phyloP scores from a whole-genome alignment of 2,329 filamentous ascomycete species.

The Colletotrichum plurivorum region DNA sequence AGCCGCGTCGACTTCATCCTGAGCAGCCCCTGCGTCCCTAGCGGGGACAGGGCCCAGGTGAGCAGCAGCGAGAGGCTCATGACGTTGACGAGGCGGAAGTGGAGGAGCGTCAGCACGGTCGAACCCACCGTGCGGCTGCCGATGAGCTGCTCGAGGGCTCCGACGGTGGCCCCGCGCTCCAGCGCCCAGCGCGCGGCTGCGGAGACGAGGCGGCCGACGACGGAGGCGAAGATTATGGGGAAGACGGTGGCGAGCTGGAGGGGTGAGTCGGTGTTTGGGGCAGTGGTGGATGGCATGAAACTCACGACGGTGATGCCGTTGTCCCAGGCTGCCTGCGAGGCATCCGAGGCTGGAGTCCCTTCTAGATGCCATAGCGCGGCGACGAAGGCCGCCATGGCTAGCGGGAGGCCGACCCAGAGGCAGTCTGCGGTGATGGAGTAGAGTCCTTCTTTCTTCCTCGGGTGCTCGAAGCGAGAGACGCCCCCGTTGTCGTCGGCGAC shows the following conservation, averaged over 20 bases:
- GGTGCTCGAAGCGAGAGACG: not conserved
- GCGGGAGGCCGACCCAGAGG: not conserved
- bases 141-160: conserved; percentile 47
- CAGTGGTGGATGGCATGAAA: not conserved
- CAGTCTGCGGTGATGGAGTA: not conserved
- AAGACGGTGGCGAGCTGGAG: conserved; percentile 44
- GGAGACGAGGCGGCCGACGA: conserved; percentile 46
- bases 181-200: conserved; percentile 46
- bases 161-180: conserved; percentile 46
- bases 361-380: not conserved
- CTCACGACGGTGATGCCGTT: not conserved
- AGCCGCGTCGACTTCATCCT: conserved; percentile 23
- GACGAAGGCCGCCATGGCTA: not conserved
- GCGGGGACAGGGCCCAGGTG: conserved; percentile 48
- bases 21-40: conserved; percentile 48
- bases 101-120: conserved; percentile 44
- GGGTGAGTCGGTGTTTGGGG: too few species aligned
- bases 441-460: not conserved
- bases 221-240: conserved; percentile 48
- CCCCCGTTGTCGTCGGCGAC: not conserved
- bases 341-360: not conserved
- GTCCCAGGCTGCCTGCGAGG: not conserved
- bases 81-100: conserved; percentile 45
- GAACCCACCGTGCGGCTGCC: conserved; percentile 49
- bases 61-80: conserved; percentile 44